phyloP scores from a whole-genome alignment of 805 yeast genomes.

The Candida andamanensis region DNA sequence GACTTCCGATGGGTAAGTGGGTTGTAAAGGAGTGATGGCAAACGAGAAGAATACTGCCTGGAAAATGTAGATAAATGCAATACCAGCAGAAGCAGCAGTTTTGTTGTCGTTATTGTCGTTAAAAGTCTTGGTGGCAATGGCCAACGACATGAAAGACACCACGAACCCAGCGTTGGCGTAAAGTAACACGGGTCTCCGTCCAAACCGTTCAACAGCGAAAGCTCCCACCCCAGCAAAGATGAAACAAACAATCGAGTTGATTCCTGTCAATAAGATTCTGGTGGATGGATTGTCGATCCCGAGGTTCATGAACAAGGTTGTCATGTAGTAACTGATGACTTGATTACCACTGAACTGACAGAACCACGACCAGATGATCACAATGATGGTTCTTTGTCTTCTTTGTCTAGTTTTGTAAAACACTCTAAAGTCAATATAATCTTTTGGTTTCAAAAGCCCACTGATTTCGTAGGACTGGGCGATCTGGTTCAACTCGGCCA shows the following conservation, averaged over 20 bases:
- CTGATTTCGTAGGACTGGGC: conserved; percentile 20
- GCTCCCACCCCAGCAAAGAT: conserved; percentile 20
- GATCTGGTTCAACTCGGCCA: conserved; percentile 38
- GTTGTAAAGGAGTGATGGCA: conserved; percentile 21
- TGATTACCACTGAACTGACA: conserved; percentile 49
- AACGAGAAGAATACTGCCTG: conserved; percentile 32
- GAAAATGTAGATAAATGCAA: conserved; percentile 36
- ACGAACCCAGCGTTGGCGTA: no score
- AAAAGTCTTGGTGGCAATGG: conserved; percentile 40
- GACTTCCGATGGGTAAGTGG: conserved; percentile 27
- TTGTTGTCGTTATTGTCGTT: conserved; percentile 37
- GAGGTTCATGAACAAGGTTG: conserved; percentile 44
- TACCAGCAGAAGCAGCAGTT: conserved; percentile 39
- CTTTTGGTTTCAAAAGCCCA: no score
- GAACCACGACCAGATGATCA: conserved; percentile 26
- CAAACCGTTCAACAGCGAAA: conserved; percentile 12
- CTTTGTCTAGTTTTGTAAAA: conserved; percentile 31
- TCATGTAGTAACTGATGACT: conserved; percentile 44
- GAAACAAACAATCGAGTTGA: conserved; percentile 43
- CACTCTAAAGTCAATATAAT: conserved; percentile 29
- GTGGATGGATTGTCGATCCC: conserved; percentile 44
- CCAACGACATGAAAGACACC: conserved; percentile 23
- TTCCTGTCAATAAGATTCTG: conserved; percentile 44
- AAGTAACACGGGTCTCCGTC: conserved; percentile 21
- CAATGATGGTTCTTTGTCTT: conserved; percentile 35